Conservation (phyloP, 176 grass and related monocot species). For the Lolium multiflorum region DNA sequence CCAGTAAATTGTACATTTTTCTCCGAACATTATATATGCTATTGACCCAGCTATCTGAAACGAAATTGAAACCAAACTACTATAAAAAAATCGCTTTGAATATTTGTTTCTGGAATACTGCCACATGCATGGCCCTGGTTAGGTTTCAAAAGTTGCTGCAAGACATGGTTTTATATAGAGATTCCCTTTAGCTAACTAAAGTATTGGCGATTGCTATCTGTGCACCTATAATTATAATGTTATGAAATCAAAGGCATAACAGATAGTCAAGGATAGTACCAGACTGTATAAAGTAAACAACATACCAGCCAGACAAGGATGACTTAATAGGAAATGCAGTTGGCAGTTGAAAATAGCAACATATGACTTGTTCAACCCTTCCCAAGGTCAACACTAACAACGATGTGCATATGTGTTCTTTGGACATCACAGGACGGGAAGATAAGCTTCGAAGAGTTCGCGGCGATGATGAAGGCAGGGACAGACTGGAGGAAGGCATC, state of each 20-base stretch:
- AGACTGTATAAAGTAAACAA: neutral
- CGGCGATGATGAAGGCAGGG: slow-evolving; percentile 86
- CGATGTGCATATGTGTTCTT: neutral
- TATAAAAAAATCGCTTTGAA: slow-evolving; percentile 2
- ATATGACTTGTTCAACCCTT: slow-evolving; percentile 10
- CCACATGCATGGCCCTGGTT: slow-evolving; percentile 3
- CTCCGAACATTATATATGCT: neutral
- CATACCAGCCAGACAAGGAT: neutral
- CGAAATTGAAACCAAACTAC: neutral
- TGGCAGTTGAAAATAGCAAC: slow-evolving; percentile 10
- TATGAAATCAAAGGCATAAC: slow-evolving; percentile 8
- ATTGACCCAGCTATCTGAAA: neutral
- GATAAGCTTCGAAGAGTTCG: slow-evolving; percentile 80
- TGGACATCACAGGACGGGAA: slow-evolving; percentile 68
- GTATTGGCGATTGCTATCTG: neutral
- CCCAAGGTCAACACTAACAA: slow-evolving; percentile 26
- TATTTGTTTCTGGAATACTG: slow-evolving; percentile 31
- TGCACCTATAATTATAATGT: neutral
- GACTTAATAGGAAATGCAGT: slow-evolving; percentile 5
- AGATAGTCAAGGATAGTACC: neutral
- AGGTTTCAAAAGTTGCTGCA: slow-evolving; percentile 32
- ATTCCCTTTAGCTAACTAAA: slow-evolving; percentile 1
- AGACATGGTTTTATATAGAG: slow-evolving; percentile 6
- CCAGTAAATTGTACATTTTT: slow-evolving; percentile 9
- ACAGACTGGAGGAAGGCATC: slow-evolving; percentile 98